Conservation (phyloP, 352 stramenopile genomes). For the Phytopythium kandeliae region DNA sequence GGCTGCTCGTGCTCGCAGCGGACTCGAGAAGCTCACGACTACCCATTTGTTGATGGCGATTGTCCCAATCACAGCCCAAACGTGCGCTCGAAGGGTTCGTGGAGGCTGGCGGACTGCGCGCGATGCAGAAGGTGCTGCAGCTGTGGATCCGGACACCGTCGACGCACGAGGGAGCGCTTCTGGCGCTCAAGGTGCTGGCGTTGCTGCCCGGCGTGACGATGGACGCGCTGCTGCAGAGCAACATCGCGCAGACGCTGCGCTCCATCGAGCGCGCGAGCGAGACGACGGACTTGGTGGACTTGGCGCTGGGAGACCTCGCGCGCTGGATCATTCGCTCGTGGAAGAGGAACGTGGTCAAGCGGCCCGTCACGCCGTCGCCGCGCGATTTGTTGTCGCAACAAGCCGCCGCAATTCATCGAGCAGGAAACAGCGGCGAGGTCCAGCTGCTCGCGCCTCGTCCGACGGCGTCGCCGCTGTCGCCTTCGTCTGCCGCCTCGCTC, state of each 20-base stretch:
- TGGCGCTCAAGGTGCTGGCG: constrained; percentile 58
- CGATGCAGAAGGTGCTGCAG: constrained; percentile 44
- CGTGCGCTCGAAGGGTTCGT: constrained; percentile 54
- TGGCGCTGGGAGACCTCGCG: constrained; percentile 42
- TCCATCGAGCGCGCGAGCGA: constrained; percentile 35
- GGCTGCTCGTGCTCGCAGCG: neutral
- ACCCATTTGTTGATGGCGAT: neutral
- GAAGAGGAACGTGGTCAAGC: constrained; percentile 40
- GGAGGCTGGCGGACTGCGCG: constrained; percentile 42
- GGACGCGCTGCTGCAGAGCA: constrained; percentile 38
- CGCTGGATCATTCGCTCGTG: constrained; percentile 60
- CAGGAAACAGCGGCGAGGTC: constrained; percentile 20
- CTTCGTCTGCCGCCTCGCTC: neutral
- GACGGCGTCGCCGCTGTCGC: constrained; percentile 3
- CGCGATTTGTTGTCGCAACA: constrained; percentile 39
- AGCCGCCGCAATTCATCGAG: constrained; percentile 27
- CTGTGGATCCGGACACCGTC: constrained; percentile 43
- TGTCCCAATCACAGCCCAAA: constrained; percentile 24
- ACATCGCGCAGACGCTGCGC: constrained; percentile 50
- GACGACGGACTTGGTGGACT: constrained; percentile 30
- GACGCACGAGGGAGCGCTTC: constrained; percentile 35
- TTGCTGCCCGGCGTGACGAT: constrained; percentile 52
- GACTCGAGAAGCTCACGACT: neutral
- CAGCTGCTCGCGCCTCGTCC: constrained; percentile 13
- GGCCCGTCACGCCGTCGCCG: constrained; percentile 26